These are phyloP conservation scores for Huntiella savannae DNA, from an alignment of 2,329 filamentous ascomycete species.

Conservation along the genomic window DNA sequence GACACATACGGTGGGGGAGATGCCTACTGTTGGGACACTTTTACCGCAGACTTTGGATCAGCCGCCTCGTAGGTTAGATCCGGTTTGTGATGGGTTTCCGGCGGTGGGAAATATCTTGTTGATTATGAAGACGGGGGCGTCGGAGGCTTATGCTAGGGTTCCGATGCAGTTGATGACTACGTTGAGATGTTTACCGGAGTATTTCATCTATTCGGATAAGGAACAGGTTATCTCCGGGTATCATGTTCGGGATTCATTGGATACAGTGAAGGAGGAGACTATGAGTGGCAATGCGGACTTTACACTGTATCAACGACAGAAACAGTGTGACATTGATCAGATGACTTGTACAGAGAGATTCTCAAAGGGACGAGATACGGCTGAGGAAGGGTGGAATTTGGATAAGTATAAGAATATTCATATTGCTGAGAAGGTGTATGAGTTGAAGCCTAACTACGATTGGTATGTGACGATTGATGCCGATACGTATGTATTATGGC, in stretches of 20 bases:
- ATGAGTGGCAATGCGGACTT: slow-evolving; percentile 30
- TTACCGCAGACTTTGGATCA: slow-evolving; percentile 10
- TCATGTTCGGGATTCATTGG: slow-evolving; percentile 27
- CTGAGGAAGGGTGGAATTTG: slow-evolving; percentile 29
- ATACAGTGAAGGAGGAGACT: slow-evolving; percentile 24
- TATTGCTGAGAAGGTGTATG: slow-evolving; percentile 35
- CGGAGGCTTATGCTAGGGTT: slow-evolving; percentile 30
- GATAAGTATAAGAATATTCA: slow-evolving; percentile 46
- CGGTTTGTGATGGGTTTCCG: slow-evolving; percentile 22
- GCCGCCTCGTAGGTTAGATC: slow-evolving; percentile 14
- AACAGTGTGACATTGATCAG: slow-evolving; percentile 26
- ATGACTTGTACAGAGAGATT: slow-evolving; percentile 23
- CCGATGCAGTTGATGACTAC: slow-evolving; percentile 35
- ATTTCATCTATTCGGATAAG: slow-evolving; percentile 40
- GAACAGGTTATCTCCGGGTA: slow-evolving; percentile 27
- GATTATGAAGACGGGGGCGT: slow-evolving; percentile 39
- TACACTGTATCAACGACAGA: slow-evolving; percentile 26
- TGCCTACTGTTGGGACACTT: neutral
- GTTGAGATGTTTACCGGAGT: slow-evolving; percentile 29
- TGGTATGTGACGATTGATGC: slow-evolving; percentile 43
- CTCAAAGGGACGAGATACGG: slow-evolving; percentile 14
- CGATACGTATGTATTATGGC: slow-evolving; percentile 37
- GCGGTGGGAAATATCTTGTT: slow-evolving; percentile 28
- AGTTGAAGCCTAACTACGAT: slow-evolving; percentile 29
- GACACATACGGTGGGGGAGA: neutral